Percentiles rank a stretch among this genome's conserved stretches.
Conservation (phyloP, 164 flowering plant genomes). For the Annona squamosa region DNA sequence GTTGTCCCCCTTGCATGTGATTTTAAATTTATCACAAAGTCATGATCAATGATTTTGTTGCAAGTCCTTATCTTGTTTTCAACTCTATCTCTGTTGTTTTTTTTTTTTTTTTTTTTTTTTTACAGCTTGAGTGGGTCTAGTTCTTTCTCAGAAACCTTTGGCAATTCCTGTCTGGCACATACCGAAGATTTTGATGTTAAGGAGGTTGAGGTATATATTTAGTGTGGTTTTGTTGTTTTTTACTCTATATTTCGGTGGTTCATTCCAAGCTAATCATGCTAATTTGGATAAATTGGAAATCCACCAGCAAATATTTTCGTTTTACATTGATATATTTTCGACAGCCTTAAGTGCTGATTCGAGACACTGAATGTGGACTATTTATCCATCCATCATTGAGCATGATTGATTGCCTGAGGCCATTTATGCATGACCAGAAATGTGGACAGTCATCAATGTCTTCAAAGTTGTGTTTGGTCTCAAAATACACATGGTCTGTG, state of each 20-base stretch:
- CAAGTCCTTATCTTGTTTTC: neutral
- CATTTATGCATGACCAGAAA: neutral
- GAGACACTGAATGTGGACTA: neutral
- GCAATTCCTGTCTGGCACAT: slow-evolving; percentile 79
- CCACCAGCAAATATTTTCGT: no score
- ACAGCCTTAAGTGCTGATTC: neutral
- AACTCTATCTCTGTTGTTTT: neutral
- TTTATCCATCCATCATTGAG: neutral
- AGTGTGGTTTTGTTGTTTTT: neutral
- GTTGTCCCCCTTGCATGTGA: slow-evolving; percentile 1
- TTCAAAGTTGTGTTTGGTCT: neutral
- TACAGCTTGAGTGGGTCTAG: slow-evolving; percentile 82
- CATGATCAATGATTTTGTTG: neutral
- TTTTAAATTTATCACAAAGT: neutral
- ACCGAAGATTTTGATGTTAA: slow-evolving; percentile 77
- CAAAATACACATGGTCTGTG: neutral
- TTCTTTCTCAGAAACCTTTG: slow-evolving; percentile 88
- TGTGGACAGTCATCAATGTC: no score
- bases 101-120: neutral
- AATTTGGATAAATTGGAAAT: no score
- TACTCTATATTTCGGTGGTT: neutral
- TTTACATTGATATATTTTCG: no score
- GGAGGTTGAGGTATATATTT: slow-evolving; percentile 74
- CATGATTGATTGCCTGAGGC: neutral
- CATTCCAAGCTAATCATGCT: neutral